phyloP scores from a whole-genome alignment of 768 basidiomycete species.

The Coprinopsis marcescibilis region DNA sequence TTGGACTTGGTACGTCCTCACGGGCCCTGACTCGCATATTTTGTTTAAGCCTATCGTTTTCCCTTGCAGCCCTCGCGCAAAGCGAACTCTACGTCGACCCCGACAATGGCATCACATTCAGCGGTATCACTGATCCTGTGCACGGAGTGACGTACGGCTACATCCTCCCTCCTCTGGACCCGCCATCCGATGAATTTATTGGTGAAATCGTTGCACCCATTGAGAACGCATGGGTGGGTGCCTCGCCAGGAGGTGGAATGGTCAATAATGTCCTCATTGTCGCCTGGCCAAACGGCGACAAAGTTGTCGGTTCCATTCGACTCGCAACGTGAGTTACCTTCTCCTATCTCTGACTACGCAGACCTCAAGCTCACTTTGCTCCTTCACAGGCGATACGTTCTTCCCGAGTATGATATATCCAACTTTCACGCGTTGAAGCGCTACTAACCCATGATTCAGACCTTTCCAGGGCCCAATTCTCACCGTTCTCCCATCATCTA shows the following conservation, averaged over 20 bases:
- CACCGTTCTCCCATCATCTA: slow-evolving; percentile 44
- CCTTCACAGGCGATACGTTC: too few species aligned
- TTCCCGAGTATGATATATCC: slow-evolving; percentile 36
- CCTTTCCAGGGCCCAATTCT: slow-evolving; percentile 45
- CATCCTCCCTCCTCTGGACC: slow-evolving; percentile 44
- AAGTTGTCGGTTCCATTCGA: slow-evolving; percentile 48
- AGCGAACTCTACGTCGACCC: slow-evolving; percentile 36
- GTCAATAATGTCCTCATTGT: slow-evolving; percentile 49
- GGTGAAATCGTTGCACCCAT: slow-evolving; percentile 57
- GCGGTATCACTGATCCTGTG: slow-evolving; percentile 35
- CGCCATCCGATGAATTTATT: slow-evolving; percentile 48
- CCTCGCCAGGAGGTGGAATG: slow-evolving; percentile 51
- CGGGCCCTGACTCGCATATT: not conserved
- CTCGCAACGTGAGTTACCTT: slow-evolving; percentile 42
- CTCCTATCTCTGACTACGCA: too few species aligned
- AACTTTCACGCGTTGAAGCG: not conserved
- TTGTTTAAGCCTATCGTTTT: not conserved
- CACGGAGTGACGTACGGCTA: slow-evolving; percentile 43
- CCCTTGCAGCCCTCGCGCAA: slow-evolving; percentile 5
- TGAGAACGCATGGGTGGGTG: slow-evolving; percentile 49
- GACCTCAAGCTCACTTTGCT: too few species aligned
- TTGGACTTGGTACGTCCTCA: slow-evolving; percentile 31
- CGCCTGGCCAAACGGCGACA: slow-evolving; percentile 53
- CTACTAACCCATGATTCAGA: slow-evolving; percentile 17
- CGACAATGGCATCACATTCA: slow-evolving; percentile 52